Evolutionary conservation across 805 yeast species (phyloP), one percentile per base, ranked within the genome.

Genomic region (Spathaspora gorwiae): DNA sequence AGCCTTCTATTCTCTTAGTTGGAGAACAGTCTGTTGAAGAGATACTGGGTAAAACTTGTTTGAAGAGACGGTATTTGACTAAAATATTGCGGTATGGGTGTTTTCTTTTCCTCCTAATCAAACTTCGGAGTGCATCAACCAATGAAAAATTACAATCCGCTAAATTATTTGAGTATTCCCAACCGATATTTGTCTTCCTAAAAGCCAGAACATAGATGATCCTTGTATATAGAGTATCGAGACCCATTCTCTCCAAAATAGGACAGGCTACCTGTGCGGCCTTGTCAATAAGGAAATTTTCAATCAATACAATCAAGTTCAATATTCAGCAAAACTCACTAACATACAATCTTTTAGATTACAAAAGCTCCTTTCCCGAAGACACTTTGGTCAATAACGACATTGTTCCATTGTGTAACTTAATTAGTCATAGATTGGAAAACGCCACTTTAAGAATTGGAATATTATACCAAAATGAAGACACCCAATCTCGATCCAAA

Each of bases 381-480:
- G 53, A 50, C 35, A 14, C 12, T 3, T 13, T 32, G 5, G 34
- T 48, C 26, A 44, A 42, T 29, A 34, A 34, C 12, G 40, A 45
- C 13, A 50, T 50, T 13, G 33, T 41, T 7, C 40, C 40, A 35
- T 45, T n/a, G 10, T 32, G 35, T 7, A 26, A 47, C 6, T 1
- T 47, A 5, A 33, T 37, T 12, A 26, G 33, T 13, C 26, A 40
- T 26, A 39, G 37, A 38, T 26, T 29, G 24, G 33, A 37, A 29
- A 14, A 37, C 10, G 33, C 56, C 30, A 47, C 50, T 24, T 49
- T 70, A 4, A 55, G 54, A 37, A 57, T 70, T 11, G 76, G 75
- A 0, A 37, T 71, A 2, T 43, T 65, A 1, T 70, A 70, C 48
- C 65, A 61, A 32, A 59, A 60, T 44, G 60, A 57, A 7, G 47